Conservation (phyloP, 345 rosid genomes). For the Linum trigynum region DNA sequence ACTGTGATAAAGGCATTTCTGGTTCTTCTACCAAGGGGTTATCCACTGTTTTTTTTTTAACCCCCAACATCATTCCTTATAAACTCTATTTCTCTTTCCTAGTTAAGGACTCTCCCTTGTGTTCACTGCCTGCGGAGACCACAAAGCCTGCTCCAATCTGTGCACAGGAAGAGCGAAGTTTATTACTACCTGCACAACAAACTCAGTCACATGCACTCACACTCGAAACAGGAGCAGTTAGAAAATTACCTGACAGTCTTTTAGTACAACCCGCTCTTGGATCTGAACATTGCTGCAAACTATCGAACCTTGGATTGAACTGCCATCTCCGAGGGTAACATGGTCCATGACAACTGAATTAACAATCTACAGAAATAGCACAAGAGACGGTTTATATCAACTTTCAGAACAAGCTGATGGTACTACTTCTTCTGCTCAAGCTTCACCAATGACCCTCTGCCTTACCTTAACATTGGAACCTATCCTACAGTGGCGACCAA, state of each 20-base stretch:
- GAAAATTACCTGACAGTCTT: conserved; percentile 72
- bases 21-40: neutral
- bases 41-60: neutral
- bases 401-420: too few species aligned
- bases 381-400: too few species aligned
- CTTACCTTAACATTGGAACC: conserved; percentile 94
- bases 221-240: conserved; percentile 1
- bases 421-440: neutral
- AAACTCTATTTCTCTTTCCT: conserved; percentile 32
- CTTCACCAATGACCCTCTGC: conserved; percentile 4
- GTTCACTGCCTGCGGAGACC: conserved; percentile 56
- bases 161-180: neutral
- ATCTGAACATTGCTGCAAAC: conserved; percentile 86
- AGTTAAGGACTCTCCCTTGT: conserved; percentile 77
- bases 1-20: too few species aligned
- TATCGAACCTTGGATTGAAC: conserved; percentile 87
- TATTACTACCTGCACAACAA: neutral
- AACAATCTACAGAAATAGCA: conserved; percentile 44
- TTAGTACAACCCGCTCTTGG: conserved; percentile 72
- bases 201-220: neutral
- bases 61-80: too few species aligned
- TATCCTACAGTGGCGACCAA: conserved; percentile 93
- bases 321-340: conserved; percentile 80
- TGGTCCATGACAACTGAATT: conserved; percentile 91
- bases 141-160: conserved; percentile 87